Percentiles rank a stretch among this genome's conserved stretches.
These are phyloP conservation scores for Saccharomyces hybrid DNA, from an alignment of 1,139 yeast genomes.

Conservation along the genomic window DNA sequence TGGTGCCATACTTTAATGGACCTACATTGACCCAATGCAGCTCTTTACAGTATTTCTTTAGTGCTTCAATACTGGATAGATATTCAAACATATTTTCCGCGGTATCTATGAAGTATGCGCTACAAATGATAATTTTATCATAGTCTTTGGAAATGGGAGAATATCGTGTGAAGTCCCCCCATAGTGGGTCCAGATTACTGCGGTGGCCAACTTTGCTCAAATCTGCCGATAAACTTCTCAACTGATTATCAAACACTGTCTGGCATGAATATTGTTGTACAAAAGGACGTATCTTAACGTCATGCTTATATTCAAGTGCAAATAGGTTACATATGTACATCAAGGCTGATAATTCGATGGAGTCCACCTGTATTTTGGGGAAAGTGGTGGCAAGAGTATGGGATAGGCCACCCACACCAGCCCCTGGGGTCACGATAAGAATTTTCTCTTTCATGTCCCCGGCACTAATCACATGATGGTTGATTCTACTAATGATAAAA, in stretches of 20 bases:
- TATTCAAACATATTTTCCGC: constrained; percentile 77
- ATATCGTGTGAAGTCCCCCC: constrained; percentile 62
- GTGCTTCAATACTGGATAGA: constrained; percentile 49
- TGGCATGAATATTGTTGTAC: constrained; percentile 72
- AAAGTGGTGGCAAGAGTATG: constrained; percentile 46
- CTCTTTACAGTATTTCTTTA: constrained; percentile 38
- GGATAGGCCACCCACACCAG: constrained; percentile 69
- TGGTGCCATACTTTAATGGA: constrained; percentile 82
- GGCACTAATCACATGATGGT: constrained; percentile 32
- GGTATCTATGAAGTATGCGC: constrained; percentile 77
- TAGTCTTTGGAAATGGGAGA: constrained; percentile 28
- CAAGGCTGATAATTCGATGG: constrained; percentile 64
- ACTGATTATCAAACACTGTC: constrained; percentile 43
- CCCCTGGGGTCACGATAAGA: constrained; percentile 63
- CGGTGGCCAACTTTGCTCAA: constrained; percentile 36
- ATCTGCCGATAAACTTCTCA: constrained; percentile 39
- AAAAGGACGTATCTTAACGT: constrained; percentile 48
- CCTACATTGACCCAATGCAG: constrained; percentile 80
- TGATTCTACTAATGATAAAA: constrained; percentile 37
- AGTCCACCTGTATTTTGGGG: constrained; percentile 42
- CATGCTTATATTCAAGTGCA: constrained; percentile 33
- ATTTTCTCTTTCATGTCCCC: constrained; percentile 32
- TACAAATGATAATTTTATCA: constrained; percentile 52
- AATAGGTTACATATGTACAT: constrained; percentile 62
- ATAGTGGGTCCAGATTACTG: constrained; percentile 40